Base-by-base conservation (phyloP, 2,329 filamentous ascomycete genomes). In the Penicillium freii region DNA sequence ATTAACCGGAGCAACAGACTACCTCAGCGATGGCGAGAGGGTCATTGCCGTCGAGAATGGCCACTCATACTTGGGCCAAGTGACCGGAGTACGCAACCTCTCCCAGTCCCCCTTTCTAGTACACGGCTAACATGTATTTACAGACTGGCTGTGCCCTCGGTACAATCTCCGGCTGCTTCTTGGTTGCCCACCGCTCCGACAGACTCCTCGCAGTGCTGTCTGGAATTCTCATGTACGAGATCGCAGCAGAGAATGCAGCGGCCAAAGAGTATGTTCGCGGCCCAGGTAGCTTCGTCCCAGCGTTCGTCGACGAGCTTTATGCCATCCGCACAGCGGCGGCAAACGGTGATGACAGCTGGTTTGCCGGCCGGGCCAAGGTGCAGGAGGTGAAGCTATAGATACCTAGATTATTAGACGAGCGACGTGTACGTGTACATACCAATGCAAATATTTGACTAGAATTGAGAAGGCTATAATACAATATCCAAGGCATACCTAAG, bases 211-310 rank as follows among this genome's bases (percentile, higher is more conserved):
- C 91, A 5, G 84, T 87, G 0, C 71, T 96, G 1, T 86, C 91
- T 0, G 92, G 82, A 0, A 75, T 95, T 19, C 72, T 94, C 62
- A 83, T 91, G 71, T 97, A 88, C 70, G 92, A 94, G 71, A 83
- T 89, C 62, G 87, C 87, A 1, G 90, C 91, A 0, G 88, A 93
- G 76, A 75, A 77, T n/a, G 85, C 85, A n/a, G 82, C 79, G 2
- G 58, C 59, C 9, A 77, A 85, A 51, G 73, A 77, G 0, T 82
- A 87, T 61, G 90, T 94, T 3, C 81, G 80, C 57, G 93, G 93
- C 0, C 92, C 93, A 0, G 93, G 93, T 0, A 91, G 87, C 0
- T 97, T 97, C 77, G 86, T 95, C 13, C 88, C 91, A 0, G 87
- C 87, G 0, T 92, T 97, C 68, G 77, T 97, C 42, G 93, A 97